Percentiles rank a stretch among this genome's conserved stretches.
Conservation (phyloP, 352 stramenopile species). For the Pythium dissimile region DNA sequence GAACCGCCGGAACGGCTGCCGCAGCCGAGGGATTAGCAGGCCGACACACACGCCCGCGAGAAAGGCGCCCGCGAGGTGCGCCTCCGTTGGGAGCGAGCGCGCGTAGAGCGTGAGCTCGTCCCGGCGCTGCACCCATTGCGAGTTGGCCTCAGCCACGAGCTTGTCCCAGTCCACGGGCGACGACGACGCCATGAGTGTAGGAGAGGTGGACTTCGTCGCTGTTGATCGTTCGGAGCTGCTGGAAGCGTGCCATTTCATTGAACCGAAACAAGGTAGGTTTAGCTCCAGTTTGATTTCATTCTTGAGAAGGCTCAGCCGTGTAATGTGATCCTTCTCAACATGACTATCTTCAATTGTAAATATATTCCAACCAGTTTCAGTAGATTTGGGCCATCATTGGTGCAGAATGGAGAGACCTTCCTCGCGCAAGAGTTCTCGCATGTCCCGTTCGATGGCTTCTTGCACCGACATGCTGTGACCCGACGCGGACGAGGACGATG, state of each 20-base stretch:
- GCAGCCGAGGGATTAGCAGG: conserved; percentile 48
- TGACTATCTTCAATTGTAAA: too few relatives aligned
- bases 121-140: conserved; percentile 12
- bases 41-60: conserved; percentile 49
- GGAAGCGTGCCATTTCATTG: conserved; percentile 4
- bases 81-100: conserved; percentile 32
- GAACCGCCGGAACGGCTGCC: conserved; percentile 66
- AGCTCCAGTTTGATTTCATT: not conserved
- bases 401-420: conserved; percentile 1
- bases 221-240: not conserved
- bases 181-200: not conserved
- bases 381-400: not conserved
- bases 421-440: conserved; percentile 29
- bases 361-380: not conserved
- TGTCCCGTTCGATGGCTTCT: conserved; percentile 35
- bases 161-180: conserved; percentile 16
- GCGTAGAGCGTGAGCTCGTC: conserved; percentile 16
- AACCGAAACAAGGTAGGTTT: conserved; percentile 8
- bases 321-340: too few relatives aligned
- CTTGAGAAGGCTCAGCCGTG: too few relatives aligned
- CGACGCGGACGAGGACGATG: not conserved
- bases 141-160: conserved; percentile 12
- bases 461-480: conserved; percentile 26
- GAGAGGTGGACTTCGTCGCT: too few relatives aligned
- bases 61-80: conserved; percentile 48